Evolutionary conservation across 192 early-diverging fungal species (phyloP), one percentile per base, ranked within the genome.

Genomic region (Backusella psychrophila): DNA sequence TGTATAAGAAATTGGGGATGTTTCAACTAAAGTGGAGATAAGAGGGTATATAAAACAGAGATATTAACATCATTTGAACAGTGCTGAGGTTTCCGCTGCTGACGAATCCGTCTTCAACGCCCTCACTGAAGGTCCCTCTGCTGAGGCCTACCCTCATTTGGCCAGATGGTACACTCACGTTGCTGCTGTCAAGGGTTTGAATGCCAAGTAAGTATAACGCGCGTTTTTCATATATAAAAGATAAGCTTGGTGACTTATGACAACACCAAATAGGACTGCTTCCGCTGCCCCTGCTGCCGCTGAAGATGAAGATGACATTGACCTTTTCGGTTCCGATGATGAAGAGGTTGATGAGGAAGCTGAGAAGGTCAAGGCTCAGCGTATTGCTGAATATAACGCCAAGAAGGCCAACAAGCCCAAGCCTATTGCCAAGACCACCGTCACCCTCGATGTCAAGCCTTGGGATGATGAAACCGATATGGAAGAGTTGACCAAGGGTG

Each of bases 401-500:
- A 96, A 94, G 90, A 97, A 98, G 93, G 92, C 93, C 74, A 90
- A 89, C 87, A 92, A 90, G 88, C 95, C 95, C 73, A 92, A 91
- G 84, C 85, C 90, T 71, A 89, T 90, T 78, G 96, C 96, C 86
- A 98, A 97, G 91, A 96, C 96, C 79, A 89, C 93, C 86, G 85
- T 97, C 81, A 90, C 91, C 82, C 90, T 96, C 41, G 97, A 97
- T 76, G 91, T 98, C 82, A 97, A 98, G 93, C 96, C 96, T 71
- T 98, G 97, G 97, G 97, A 97, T 85, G 95, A 97, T 86, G 96
- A 97, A 77, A 98, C 96, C 71, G 87, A 92, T 75, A 93, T 98
- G 89, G 88, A 78, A 44, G 94, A 84, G 39, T 84, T 98, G 44
- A 92, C 94, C 80, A 83, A 80, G 31, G 75, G 76, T 73, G 93